These are phyloP conservation scores for Arthroderma sp. DNA, from an alignment of 2,329 filamentous ascomycete genomes.

Conservation along the genomic window DNA sequence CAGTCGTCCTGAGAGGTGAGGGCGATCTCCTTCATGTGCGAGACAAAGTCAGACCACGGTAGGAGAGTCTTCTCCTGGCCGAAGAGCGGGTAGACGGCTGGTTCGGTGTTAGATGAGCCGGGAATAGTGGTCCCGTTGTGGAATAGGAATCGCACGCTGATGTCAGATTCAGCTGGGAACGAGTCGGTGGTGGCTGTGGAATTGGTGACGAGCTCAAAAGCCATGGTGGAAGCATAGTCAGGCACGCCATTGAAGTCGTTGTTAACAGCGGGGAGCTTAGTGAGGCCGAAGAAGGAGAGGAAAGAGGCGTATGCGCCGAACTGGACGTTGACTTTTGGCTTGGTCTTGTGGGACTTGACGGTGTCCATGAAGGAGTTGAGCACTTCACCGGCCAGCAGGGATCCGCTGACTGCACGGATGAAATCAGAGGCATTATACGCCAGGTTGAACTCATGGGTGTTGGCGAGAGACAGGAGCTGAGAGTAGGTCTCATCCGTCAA, in stretches of 20 bases:
- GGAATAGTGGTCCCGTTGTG: constrained; percentile 47
- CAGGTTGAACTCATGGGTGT: constrained; percentile 68
- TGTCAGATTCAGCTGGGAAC: constrained; percentile 38
- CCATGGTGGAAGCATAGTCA: constrained; percentile 74
- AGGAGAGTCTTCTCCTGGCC: constrained; percentile 46
- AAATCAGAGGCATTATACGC: constrained; percentile 56
- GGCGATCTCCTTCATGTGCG: constrained; percentile 53
- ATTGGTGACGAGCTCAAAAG: constrained; percentile 59
- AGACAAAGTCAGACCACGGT: constrained; percentile 57
- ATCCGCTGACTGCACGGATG: constrained; percentile 43
- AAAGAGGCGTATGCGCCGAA: constrained; percentile 53
- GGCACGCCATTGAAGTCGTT: constrained; percentile 61
- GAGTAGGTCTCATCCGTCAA: constrained; percentile 48
- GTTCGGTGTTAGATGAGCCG: constrained; percentile 23
- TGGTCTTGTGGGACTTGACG: constrained; percentile 25
- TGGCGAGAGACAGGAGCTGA: constrained; percentile 61
- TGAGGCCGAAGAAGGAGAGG: constrained; percentile 50
- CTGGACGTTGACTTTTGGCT: constrained; percentile 39
- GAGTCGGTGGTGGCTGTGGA: constrained; percentile 21
- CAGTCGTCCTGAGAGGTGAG: constrained; percentile 54
- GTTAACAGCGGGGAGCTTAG: constrained; percentile 39
- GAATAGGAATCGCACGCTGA: constrained; percentile 50
- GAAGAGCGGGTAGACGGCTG: constrained; percentile 48
- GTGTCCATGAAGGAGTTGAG: constrained; percentile 36
- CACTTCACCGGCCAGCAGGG: constrained; percentile 54